These are phyloP conservation scores for Melanomma pulvis-pyrius DNA, from an alignment of 495 filamentous ascomycete genomes.

Conservation along the genomic window DNA sequence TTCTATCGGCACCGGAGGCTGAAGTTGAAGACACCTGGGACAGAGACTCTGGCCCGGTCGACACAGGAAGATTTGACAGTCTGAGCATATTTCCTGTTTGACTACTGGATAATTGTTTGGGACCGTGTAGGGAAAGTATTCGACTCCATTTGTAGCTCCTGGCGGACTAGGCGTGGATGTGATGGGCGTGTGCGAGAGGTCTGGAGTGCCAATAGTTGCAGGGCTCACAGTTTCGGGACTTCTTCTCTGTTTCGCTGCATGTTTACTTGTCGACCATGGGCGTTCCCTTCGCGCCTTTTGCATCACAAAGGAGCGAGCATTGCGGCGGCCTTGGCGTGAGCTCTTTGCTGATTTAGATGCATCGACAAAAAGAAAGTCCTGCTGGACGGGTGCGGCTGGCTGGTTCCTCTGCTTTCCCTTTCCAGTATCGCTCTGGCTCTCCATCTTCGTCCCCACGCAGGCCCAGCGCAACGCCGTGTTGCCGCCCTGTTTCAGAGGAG, in stretches of 20 bases:
- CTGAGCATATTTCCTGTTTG: constrained; percentile 28
- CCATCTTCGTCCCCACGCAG: constrained; percentile 28
- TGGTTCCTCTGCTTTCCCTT: constrained; percentile 27
- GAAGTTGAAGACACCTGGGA: constrained; percentile 24
- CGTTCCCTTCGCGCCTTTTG: constrained; percentile 39
- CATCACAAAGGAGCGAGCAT: constrained; percentile 43
- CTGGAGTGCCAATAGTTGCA: constrained; percentile 30
- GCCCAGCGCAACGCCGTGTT: constrained; percentile 9
- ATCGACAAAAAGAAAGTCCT: constrained; percentile 42
- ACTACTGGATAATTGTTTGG: constrained; percentile 11
- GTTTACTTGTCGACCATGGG: constrained; percentile 43
- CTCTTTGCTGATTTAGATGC: constrained; percentile 38
- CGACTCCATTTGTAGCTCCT: neutral
- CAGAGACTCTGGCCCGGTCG: constrained; percentile 30
- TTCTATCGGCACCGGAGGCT: neutral
- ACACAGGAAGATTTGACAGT: constrained; percentile 33
- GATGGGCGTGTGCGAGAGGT: constrained; percentile 28
- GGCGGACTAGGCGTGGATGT: constrained; percentile 34
- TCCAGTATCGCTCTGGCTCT: constrained; percentile 18
- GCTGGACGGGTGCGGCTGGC: constrained; percentile 26
- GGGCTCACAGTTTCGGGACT: constrained; percentile 31
- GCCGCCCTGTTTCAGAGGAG: constrained; percentile 20
- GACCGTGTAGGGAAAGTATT: constrained; percentile 10
- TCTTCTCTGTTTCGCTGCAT: constrained; percentile 36
- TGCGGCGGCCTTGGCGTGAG: constrained; percentile 38